These are phyloP conservation scores for Ustilago nuda DNA, from an alignment of 1,284 basidiomycete genomes.

Conservation along the genomic window DNA sequence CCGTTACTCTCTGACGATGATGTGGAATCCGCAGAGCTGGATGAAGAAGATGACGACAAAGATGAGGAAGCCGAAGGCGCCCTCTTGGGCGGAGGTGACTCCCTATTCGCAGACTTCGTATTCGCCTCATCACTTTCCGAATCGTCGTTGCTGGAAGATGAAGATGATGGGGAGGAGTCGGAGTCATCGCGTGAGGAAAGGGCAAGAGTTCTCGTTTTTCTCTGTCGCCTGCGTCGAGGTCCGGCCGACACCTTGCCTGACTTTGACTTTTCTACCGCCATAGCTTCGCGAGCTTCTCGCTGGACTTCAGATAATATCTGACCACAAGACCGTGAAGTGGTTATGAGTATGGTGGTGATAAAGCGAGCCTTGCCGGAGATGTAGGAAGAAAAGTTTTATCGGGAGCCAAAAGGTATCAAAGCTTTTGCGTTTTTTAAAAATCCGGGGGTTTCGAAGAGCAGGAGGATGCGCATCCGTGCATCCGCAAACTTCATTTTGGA, in stretches of 20 bases:
- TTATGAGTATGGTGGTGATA: too few relatives aligned
- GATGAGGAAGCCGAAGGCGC: slow-evolving; percentile 9
- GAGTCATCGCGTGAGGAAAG: slow-evolving; percentile 34
- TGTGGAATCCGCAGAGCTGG: slow-evolving; percentile 10
- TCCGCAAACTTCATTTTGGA: too few relatives aligned
- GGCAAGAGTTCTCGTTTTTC: slow-evolving; percentile 45
- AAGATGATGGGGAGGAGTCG: slow-evolving; percentile 37
- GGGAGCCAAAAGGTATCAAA: too few relatives aligned
- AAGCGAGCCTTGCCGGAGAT: neutral
- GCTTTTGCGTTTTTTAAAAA: too few relatives aligned
- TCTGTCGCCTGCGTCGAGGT: slow-evolving; percentile 31
- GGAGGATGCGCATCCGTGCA: too few relatives aligned
- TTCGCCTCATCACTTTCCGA: slow-evolving; percentile 3
- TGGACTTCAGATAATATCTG: neutral
- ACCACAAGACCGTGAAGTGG: too few relatives aligned
- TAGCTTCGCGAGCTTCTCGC: neutral
- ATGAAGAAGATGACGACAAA: slow-evolving; percentile 25
- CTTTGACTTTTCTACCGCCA: slow-evolving; percentile 26
- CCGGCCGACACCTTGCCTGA: slow-evolving; percentile 13
- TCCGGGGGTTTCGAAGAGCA: too few relatives aligned
- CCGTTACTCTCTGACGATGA: slow-evolving; percentile 20
- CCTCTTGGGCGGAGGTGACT: neutral
- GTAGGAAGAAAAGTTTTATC: neutral
- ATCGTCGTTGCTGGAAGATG: slow-evolving; percentile 25
- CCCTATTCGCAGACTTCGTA: neutral